These are phyloP conservation scores for Coccomyxa subellipsoidea DNA, from an alignment of 163 green algal genomes.

Conservation along the genomic window DNA sequence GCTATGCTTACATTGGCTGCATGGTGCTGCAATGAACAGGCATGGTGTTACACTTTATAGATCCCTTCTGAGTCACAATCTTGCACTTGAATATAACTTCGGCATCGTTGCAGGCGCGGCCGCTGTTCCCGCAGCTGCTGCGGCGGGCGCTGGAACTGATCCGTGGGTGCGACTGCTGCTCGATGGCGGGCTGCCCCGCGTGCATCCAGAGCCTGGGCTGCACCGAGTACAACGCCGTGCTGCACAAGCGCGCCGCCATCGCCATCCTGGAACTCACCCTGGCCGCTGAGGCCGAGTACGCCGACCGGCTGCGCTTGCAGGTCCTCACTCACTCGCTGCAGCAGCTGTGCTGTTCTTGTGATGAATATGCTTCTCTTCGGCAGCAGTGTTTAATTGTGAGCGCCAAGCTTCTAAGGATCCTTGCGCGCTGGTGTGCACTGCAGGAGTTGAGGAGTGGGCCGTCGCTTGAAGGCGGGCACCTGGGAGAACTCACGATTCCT, in stretches of 20 bases:
- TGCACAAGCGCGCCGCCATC: constrained; percentile 66
- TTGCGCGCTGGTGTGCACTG: too few relatives aligned
- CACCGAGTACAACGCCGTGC: constrained; percentile 71
- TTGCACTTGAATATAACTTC: not conserved
- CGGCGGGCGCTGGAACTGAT: constrained; percentile 71
- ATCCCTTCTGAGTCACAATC: too few relatives aligned
- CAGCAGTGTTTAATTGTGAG: too few relatives aligned
- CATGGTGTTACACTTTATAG: too few relatives aligned
- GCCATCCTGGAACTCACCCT: constrained; percentile 28
- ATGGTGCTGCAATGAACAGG: too few relatives aligned
- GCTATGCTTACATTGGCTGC: too few relatives aligned
- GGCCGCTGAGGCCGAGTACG: constrained; percentile 21
- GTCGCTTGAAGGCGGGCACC: not conserved
- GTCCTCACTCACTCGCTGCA: not conserved
- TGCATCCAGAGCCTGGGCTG: constrained; percentile 87
- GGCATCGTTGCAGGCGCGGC: constrained; percentile 47
- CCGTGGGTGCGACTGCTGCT: constrained; percentile 63
- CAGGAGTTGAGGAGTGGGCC: too few relatives aligned
- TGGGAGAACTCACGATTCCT: too few relatives aligned
- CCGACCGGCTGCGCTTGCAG: not conserved
- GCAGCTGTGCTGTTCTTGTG: too few relatives aligned
- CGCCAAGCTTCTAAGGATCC: too few relatives aligned
- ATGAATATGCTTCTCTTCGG: too few relatives aligned
- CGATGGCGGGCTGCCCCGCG: constrained; percentile 69
- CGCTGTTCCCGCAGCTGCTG: constrained; percentile 74